phyloP scores from a whole-genome alignment of 202 grass and related monocot genomes.

The Saccharum hybrid region DNA sequence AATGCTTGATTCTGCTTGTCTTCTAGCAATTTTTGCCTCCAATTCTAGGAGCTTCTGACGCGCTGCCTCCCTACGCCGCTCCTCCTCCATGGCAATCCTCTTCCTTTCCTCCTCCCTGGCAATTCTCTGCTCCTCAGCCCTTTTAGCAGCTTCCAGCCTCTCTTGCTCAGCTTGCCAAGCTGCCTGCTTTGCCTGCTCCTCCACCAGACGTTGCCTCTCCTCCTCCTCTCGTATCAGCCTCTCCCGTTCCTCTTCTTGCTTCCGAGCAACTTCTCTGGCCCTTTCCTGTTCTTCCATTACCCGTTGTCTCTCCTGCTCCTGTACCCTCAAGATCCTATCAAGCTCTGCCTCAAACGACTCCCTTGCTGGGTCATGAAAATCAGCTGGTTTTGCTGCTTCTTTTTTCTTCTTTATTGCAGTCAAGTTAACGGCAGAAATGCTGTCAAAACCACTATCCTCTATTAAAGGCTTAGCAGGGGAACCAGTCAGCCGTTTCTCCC shows the following conservation, averaged over 20 bases:
- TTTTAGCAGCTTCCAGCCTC: conserved; percentile 67
- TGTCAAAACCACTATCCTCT: conserved; percentile 64
- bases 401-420: conserved; percentile 90
- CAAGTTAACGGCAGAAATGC: conserved; percentile 66
- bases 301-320: conserved; percentile 81
- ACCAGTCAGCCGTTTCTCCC: conserved; percentile 56
- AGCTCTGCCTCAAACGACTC: conserved; percentile 98
- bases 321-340: conserved; percentile 81
- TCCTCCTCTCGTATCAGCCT: conserved; percentile 78
- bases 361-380: conserved; percentile 87
- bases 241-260: conserved; percentile 87
- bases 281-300: conserved; percentile 75
- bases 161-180: conserved; percentile 87
- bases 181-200: conserved; percentile 77
- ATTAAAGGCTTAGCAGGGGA: conserved; percentile 58
- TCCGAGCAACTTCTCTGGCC: conserved; percentile 69
- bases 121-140: conserved; percentile 82
- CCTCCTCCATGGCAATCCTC: conserved; percentile 72
- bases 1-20: conserved; percentile 55
- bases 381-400: conserved; percentile 59
- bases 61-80: conserved; percentile 89
- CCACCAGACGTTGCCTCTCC: conserved; percentile 64
- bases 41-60: conserved; percentile 82
- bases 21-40: conserved; percentile 82
- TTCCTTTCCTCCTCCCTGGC: conserved; percentile 89